Evolutionary conservation across 495 filamentous ascomycete genomes (phyloP).

Genomic region (Xylaria castorea): DNA sequence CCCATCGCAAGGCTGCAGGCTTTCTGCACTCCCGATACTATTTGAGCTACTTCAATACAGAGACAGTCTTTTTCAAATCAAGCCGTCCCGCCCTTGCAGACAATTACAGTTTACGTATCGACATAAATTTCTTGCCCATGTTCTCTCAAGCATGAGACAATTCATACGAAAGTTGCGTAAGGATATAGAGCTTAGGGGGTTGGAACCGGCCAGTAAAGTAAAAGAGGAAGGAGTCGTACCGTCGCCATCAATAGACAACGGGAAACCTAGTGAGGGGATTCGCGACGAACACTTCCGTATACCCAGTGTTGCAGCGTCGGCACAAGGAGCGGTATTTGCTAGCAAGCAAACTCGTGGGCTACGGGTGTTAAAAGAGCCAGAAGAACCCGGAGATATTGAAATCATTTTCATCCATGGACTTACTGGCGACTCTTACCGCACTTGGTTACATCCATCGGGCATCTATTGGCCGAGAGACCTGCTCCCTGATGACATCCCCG

Average conservation of each 20-base stretch:
- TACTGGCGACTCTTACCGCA: neutral
- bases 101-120: neutral
- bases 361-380: neutral
- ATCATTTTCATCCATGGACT: conserved; percentile 22
- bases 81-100: neutral
- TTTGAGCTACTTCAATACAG: neutral
- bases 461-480: conserved; percentile 33
- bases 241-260: neutral
- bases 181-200: neutral
- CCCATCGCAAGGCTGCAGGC: neutral
- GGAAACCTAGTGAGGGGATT: neutral
- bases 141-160: neutral
- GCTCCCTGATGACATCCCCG: conserved; percentile 32
- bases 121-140: neutral
- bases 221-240: neutral
- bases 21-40: neutral
- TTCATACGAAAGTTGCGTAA: neutral
- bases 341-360: neutral
- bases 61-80: neutral
- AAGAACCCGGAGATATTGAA: neutral
- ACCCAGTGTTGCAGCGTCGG: neutral
- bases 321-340: neutral
- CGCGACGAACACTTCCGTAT: neutral
- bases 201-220: neutral
- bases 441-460: neutral